Conservation (phyloP, 805 yeast species). For the Torulaspora indica region DNA sequence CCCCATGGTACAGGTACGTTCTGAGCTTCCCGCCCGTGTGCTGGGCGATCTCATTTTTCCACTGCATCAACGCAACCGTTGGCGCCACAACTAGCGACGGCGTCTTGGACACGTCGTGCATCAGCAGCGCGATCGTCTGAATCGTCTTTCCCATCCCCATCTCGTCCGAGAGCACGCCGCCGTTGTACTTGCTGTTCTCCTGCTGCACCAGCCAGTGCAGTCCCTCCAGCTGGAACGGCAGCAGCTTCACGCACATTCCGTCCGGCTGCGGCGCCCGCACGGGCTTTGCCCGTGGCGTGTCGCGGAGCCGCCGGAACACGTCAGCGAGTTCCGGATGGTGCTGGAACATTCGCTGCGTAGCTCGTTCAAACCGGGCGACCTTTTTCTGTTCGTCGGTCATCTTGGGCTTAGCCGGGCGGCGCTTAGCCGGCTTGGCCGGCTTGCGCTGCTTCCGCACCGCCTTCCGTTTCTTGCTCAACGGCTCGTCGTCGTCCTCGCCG, state of each 20-base stretch:
- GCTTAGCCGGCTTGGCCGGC: too few relatives aligned
- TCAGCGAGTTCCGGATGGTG: slow-evolving; percentile 74
- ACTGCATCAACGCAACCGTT: slow-evolving; percentile 96
- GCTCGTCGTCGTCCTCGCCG: slow-evolving; percentile 28
- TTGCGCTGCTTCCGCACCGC: slow-evolving; percentile 22
- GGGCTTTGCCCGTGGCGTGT: slow-evolving; percentile 44
- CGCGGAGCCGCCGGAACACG: slow-evolving; percentile 62
- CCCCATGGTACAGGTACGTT: slow-evolving; percentile 79
- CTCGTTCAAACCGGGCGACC: slow-evolving; percentile 62
- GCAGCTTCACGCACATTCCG: slow-evolving; percentile 63
- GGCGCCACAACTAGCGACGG: slow-evolving; percentile 95
- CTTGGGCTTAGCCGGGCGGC: too few relatives aligned
- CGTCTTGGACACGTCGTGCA: slow-evolving; percentile 57
- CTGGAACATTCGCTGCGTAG: slow-evolving; percentile 62
- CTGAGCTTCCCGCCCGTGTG: slow-evolving; percentile 71
- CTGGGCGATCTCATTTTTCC: slow-evolving; percentile 87
- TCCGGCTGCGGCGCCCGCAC: slow-evolving; percentile 68
- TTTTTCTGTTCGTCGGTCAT: slow-evolving; percentile 29
- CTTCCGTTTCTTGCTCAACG: slow-evolving; percentile 19
- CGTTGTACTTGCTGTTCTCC: slow-evolving; percentile 59
- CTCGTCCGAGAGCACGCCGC: slow-evolving; percentile 96
- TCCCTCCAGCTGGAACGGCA: slow-evolving; percentile 94
- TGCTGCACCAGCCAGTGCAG: slow-evolving; percentile 82
- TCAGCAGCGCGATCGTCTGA: slow-evolving; percentile 85
- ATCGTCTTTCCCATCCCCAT: slow-evolving; percentile 99